Conservation (phyloP, 805 yeast genomes). For the Candida tammaniensis region DNA sequence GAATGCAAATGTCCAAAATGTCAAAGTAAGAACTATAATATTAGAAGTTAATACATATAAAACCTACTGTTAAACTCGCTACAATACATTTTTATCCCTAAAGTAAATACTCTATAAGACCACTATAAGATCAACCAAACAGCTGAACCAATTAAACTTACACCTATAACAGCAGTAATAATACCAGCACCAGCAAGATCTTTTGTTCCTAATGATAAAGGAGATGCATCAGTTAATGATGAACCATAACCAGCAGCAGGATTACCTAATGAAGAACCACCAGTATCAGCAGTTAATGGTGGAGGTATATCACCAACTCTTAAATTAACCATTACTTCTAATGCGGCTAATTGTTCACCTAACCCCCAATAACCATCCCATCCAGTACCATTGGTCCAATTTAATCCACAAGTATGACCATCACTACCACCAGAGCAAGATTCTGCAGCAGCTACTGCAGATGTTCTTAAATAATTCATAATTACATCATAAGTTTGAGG, state of each 20-base stretch:
- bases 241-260: conserved; percentile 64
- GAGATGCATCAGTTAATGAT: conserved; percentile 33
- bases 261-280: conserved; percentile 71
- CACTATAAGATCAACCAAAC: conserved; percentile 38
- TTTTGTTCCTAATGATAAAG: conserved; percentile 42
- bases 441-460: conserved; percentile 59
- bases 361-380: conserved; percentile 70
- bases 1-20: no score
- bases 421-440: conserved; percentile 75
- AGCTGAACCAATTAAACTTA: conserved; percentile 39
- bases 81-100: no score
- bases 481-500: conserved; percentile 55
- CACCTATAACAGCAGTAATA: conserved; percentile 67
- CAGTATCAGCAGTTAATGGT: conserved; percentile 62
- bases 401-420: conserved; percentile 71
- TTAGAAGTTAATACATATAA: no score
- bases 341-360: conserved; percentile 77
- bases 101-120: no score
- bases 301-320: conserved; percentile 41
- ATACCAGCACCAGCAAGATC: conserved; percentile 92
- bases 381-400: conserved; percentile 53
- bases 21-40: no score
- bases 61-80: no score
- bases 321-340: conserved; percentile 58
- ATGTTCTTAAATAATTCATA: conserved; percentile 38